Evolutionary conservation across 2,329 filamentous ascomycete genomes (phyloP), one percentile per base, ranked within the genome.

Genomic region (Endocalyx cinctus): DNA sequence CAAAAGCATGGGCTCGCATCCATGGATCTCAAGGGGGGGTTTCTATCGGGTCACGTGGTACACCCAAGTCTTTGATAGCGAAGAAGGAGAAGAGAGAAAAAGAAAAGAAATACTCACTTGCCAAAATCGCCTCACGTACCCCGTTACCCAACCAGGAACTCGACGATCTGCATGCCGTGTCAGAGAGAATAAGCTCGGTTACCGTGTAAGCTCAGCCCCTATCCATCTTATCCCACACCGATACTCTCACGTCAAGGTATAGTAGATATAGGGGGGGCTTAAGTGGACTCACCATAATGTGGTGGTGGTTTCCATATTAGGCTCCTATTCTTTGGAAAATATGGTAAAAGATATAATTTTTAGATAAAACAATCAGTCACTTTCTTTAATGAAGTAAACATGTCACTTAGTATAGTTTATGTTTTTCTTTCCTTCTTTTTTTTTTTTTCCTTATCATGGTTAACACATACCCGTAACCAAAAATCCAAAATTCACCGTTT

Each of bases 221-320:
- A n/a, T n/a, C n/a, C n/a, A n/a, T n/a, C n/a, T n/a, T n/a, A n/a
- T n/a, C n/a, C n/a, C n/a, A n/a, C n/a, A n/a, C n/a, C n/a, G n/a
- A n/a, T n/a, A n/a, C n/a, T n/a, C n/a, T n/a, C n/a, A n/a, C n/a
- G n/a, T n/a, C n/a, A n/a, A n/a, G n/a, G n/a, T n/a, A n/a, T 25
- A n/a, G 22, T 25, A 25, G 22, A 25, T 25, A n/a, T n/a, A n/a
- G n/a, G n/a, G n/a, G n/a, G n/a, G n/a, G n/a, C n/a, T n/a, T n/a
- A n/a, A n/a, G n/a, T n/a, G n/a, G n/a, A n/a, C n/a, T n/a, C n/a
- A 96, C 90, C 90, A 58, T 84, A 96, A 58, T 95, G 86, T 47
- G 92, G 92, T 41, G 92, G 92, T 36, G 92, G 90, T 61, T 97
- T 98, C 89, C 89, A 98, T 51, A 98, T 96, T 58, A 98, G 66